phyloP scores from a whole-genome alignment of 768 basidiomycete genomes.

The Leucocoprinus birnbaumii region DNA sequence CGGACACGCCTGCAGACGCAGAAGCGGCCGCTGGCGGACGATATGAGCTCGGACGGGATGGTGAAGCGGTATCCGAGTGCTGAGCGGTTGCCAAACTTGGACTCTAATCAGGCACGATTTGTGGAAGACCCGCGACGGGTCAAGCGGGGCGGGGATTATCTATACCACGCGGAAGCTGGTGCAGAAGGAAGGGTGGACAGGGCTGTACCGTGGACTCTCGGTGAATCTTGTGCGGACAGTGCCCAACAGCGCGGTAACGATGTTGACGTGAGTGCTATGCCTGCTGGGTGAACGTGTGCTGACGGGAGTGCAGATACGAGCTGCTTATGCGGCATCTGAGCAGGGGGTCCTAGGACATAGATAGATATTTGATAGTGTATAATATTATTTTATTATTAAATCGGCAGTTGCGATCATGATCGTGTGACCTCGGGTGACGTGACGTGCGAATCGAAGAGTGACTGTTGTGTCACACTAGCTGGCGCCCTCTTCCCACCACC shows the following conservation, averaged over 20 bases:
- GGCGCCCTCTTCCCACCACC: conserved; percentile 3
- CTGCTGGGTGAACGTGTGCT: background rate
- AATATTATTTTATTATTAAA: conserved; percentile 9
- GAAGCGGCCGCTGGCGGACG: conserved; percentile 58
- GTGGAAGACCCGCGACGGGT: conserved; percentile 9
- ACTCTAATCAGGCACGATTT: conserved; percentile 11
- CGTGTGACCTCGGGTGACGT: conserved; percentile 16
- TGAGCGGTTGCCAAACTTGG: conserved; percentile 4
- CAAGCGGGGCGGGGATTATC: conserved; percentile 58
- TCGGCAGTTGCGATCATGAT: conserved; percentile 10
- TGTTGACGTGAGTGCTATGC: conserved; percentile 69
- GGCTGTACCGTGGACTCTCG: conserved; percentile 91
- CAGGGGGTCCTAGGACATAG: conserved; percentile 22
- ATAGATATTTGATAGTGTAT: background rate
- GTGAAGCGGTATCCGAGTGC: conserved; percentile 41
- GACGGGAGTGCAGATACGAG: conserved; percentile 37
- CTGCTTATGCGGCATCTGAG: conserved; percentile 50
- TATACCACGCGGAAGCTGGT: conserved; percentile 74
- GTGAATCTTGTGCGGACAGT: conserved; percentile 94
- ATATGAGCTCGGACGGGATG: conserved; percentile 60
- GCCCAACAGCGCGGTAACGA: conserved; percentile 93
- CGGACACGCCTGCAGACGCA: conserved; percentile 97
- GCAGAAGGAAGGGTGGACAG: conserved; percentile 81
- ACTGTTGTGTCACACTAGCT: background rate
- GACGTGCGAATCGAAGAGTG: conserved; percentile 6